Evolutionary conservation across 2,329 filamentous ascomycete species (phyloP).

Genomic region (Scedosporium apiospermum): DNA sequence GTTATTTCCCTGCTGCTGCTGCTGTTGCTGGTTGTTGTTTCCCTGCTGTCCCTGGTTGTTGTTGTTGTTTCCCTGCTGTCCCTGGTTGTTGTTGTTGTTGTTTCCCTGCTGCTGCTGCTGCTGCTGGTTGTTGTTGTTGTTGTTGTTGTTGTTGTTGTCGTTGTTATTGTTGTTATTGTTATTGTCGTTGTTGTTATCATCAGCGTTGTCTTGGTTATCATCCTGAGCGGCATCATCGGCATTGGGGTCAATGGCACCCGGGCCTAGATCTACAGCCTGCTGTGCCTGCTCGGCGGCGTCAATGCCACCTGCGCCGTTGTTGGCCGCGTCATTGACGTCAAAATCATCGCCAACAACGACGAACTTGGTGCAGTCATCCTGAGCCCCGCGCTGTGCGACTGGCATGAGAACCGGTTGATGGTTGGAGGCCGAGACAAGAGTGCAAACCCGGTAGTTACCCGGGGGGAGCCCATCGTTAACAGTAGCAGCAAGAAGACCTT

Average conservation of each 20-base stretch:
- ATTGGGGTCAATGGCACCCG: slow-evolving; percentile 12
- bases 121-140: slow-evolving; percentile 6
- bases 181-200: slow-evolving; percentile 7
- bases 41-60: slow-evolving; percentile 9
- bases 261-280: slow-evolving; percentile 16
- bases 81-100: slow-evolving; percentile 7
- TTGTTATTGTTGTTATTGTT: slow-evolving; percentile 10
- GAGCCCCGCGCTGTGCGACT: slow-evolving; percentile 32
- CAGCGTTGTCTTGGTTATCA: slow-evolving; percentile 1
- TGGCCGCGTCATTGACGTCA: slow-evolving; percentile 17
- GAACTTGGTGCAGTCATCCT: slow-evolving; percentile 35
- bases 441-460: slow-evolving; percentile 33
- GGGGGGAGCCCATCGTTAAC: slow-evolving; percentile 29
- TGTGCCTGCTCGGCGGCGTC: slow-evolving; percentile 11
- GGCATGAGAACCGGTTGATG: slow-evolving; percentile 35
- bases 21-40: slow-evolving; percentile 8
- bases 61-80: slow-evolving; percentile 7
- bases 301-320: slow-evolving; percentile 16
- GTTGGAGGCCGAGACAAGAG: slow-evolving; percentile 29
- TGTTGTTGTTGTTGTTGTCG: slow-evolving; percentile 7
- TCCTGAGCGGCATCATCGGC: slow-evolving; percentile 8
- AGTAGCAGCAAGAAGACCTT: slow-evolving; percentile 23
- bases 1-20: slow-evolving; percentile 8
- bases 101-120: slow-evolving; percentile 5
- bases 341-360: slow-evolving; percentile 21